Evolutionary conservation across 352 stramenopile genomes (phyloP).

Genomic region (Thraustochytrium sp.): DNA sequence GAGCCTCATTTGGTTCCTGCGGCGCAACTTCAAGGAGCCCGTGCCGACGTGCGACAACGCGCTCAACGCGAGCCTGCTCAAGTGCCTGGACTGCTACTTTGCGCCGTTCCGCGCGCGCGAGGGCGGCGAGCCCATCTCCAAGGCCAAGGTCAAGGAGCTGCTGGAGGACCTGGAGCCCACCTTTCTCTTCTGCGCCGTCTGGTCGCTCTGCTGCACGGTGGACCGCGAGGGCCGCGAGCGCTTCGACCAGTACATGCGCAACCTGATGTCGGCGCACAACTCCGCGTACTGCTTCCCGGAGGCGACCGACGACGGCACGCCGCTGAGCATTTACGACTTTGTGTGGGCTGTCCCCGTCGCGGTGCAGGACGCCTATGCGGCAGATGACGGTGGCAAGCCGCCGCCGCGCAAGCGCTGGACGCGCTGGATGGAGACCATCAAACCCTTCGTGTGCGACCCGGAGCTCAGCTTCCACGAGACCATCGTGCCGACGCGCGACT

Average conservation of each 20-base stretch:
- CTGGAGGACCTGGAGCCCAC: slow-evolving; percentile 73
- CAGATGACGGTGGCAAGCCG: slow-evolving; percentile 47
- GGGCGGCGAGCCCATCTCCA: slow-evolving; percentile 57
- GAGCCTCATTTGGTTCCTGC: slow-evolving; percentile 69
- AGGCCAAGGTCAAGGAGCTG: slow-evolving; percentile 73
- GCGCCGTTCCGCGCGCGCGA: slow-evolving; percentile 57
- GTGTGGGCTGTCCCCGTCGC: slow-evolving; percentile 44
- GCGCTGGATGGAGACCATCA: slow-evolving; percentile 81
- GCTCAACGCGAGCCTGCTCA: slow-evolving; percentile 76
- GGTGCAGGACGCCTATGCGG: neutral
- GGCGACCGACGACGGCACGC: neutral
- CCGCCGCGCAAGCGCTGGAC: slow-evolving; percentile 68
- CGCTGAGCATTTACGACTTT: slow-evolving; percentile 48
- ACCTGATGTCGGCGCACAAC: slow-evolving; percentile 59
- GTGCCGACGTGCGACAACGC: slow-evolving; percentile 82
- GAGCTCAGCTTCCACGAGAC: slow-evolving; percentile 77
- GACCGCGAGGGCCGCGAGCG: slow-evolving; percentile 70
- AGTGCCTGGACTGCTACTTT: slow-evolving; percentile 83
- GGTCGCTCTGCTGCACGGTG: slow-evolving; percentile 79
- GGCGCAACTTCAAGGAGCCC: slow-evolving; percentile 78
- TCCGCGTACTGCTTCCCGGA: slow-evolving; percentile 45
- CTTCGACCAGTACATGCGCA: slow-evolving; percentile 76
- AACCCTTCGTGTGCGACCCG: slow-evolving; percentile 60
- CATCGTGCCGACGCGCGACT: slow-evolving; percentile 86
- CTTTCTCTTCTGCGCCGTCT: slow-evolving; percentile 85